Evolutionary conservation across 2,329 filamentous ascomycete genomes (phyloP).

Genomic region (Tolypocladium sp.): DNA sequence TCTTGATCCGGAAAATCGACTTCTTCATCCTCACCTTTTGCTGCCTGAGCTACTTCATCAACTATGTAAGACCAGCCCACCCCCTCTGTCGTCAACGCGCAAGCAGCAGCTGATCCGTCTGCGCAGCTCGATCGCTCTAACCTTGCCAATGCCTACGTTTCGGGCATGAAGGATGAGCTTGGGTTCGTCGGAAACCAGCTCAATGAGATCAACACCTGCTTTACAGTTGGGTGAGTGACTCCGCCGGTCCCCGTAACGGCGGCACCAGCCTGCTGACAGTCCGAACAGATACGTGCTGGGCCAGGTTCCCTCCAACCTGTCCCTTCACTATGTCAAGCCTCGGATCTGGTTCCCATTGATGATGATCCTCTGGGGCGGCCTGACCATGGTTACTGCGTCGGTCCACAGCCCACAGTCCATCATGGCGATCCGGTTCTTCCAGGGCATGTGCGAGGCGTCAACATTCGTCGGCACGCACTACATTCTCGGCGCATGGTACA

Average conservation of each 20-base stretch:
- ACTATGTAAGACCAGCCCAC: constrained; percentile 31
- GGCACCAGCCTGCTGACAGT: background rate
- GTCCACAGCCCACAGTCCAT: constrained; percentile 25
- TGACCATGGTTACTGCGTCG: constrained; percentile 48
- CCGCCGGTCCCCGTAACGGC: background rate
- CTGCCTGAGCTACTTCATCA: constrained; percentile 47
- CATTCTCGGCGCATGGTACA: constrained; percentile 48
- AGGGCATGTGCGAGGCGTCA: constrained; percentile 27
- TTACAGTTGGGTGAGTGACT: constrained; percentile 23
- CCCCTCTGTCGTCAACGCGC: background rate
- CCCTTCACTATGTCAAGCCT: constrained; percentile 53
- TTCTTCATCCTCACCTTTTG: constrained; percentile 58
- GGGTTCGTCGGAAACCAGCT: constrained; percentile 34
- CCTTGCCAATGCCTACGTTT: constrained; percentile 30
- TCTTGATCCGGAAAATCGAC: constrained; percentile 48
- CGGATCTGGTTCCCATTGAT: constrained; percentile 55
- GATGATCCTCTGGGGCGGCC: constrained; percentile 53
- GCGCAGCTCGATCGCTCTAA: constrained; percentile 27
- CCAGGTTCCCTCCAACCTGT: constrained; percentile 52
- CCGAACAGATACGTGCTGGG: constrained; percentile 35
- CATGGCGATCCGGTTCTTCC: constrained; percentile 30
- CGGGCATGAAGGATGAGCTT: constrained; percentile 37
- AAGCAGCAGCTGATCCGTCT: background rate
- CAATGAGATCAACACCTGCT: constrained; percentile 26
- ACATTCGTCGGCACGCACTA: constrained; percentile 33